A percentile compares a stretch with the other conserved stretches of the same genome.
phyloP scores from a whole-genome alignment of 2,329 filamentous ascomycete species.

The Beauveria scarabaeidicola region DNA sequence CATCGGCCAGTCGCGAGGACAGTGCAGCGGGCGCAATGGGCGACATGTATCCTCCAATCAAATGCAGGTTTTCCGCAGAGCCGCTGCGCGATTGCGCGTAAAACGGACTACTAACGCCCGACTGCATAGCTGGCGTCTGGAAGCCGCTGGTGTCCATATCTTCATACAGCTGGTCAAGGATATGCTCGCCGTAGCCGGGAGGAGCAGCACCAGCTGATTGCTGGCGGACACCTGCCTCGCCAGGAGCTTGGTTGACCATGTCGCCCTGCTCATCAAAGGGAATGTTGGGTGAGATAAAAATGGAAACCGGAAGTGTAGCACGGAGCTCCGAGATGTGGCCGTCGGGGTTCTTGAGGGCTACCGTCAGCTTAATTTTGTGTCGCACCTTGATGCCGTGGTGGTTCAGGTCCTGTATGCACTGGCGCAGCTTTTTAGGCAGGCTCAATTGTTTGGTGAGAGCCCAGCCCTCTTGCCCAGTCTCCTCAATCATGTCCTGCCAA shows the following conservation, averaged over 20 bases:
- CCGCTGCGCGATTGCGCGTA: slow-evolving; percentile 62
- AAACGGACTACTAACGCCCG: slow-evolving; percentile 75
- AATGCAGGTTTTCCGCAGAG: slow-evolving; percentile 70
- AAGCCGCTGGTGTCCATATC: slow-evolving; percentile 76
- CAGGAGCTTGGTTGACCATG: slow-evolving; percentile 55
- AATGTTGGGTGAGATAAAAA: slow-evolving; percentile 93
- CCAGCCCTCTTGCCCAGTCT: slow-evolving; percentile 59
- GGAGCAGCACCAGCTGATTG: slow-evolving; percentile 63
- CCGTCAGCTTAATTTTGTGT: slow-evolving; percentile 85
- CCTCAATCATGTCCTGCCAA: slow-evolving; percentile 61
- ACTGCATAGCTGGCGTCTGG: slow-evolving; percentile 58
- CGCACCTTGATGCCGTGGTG: slow-evolving; percentile 82
- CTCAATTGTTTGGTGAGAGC: slow-evolving; percentile 52
- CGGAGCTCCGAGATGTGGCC: slow-evolving; percentile 90
- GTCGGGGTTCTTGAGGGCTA: slow-evolving; percentile 89
- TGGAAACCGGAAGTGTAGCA: slow-evolving; percentile 79
- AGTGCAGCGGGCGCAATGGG: slow-evolving; percentile 41
- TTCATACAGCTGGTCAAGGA: slow-evolving; percentile 83
- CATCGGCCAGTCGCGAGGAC: slow-evolving; percentile 61
- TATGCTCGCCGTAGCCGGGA: slow-evolving; percentile 86
- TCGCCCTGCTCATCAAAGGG: slow-evolving; percentile 82
- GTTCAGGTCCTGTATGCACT: slow-evolving; percentile 84
- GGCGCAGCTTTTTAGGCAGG: slow-evolving; percentile 71
- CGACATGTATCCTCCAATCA: slow-evolving; percentile 28
- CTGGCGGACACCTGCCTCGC: slow-evolving; percentile 36